Evolutionary conservation across 2,329 filamentous ascomycete species (phyloP), one percentile per base, ranked within the genome.

Genomic region (Lecanicillium sp.): DNA sequence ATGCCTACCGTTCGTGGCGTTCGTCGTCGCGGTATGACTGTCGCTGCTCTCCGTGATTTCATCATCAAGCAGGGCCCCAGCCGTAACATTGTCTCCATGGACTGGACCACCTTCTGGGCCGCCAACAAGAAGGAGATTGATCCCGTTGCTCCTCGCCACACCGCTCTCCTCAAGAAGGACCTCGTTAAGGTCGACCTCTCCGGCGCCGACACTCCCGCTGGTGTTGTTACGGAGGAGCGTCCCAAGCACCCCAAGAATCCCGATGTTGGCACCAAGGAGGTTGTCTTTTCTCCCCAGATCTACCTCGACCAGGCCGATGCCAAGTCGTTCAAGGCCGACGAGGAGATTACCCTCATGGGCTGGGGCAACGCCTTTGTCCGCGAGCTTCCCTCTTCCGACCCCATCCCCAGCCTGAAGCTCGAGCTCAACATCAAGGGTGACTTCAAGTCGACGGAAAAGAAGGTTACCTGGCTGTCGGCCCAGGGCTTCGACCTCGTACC

Each of bases 291-390:
- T 62, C 77, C 78, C 49, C 77, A 83, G 53, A 74, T 96, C 55
- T 72, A 93, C 52, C 72, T 97, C 44, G 91, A 96, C 63, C 91
- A 96, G 68, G 86, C 77, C 38, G 91, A 97, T 59, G 88, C 85
- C 52, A 84, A 84, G 64, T 78, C 78, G 21, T 94, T 96, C 69
- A 85, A 81, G 58, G 76, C 85, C 51, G 83, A 85, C 61, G 91
- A 97, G 71, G 90, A 96, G 67, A 87, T 97, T 59, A 96, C 91
- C 0, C 76, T 96, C 35, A 96, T 96, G 91, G 86, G 86, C 65
- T 97, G 91, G 91, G 93, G 91, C 58, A 94, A 95, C 60, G 88
- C 86, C 11, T 79, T 90, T 55, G 86, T 93, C 20, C 79, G 83
- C 48, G 80, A 82, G 51, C 80, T 88, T 52, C 73, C 78, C 40